Evolutionary conservation across 148 eudicot species (phyloP).

Genomic region (Rhododendron kiyosumense): DNA sequence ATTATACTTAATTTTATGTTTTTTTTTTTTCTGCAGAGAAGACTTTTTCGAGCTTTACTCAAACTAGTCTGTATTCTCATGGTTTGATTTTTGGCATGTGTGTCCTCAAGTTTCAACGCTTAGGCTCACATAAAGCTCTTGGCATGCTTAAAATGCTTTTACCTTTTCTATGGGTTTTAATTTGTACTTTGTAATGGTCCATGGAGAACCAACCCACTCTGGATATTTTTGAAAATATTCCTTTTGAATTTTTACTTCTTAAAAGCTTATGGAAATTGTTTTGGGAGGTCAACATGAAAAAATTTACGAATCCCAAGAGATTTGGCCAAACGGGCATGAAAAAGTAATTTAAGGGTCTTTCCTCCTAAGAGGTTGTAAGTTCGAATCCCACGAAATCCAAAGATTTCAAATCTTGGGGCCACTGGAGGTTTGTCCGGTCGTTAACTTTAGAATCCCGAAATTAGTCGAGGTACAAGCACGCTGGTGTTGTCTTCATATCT

Average conservation of each 20-base stretch:
- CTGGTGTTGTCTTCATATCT: neutral
- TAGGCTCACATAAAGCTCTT: neutral
- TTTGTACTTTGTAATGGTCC: neutral
- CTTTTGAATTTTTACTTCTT: neutral
- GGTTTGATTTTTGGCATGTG: neutral
- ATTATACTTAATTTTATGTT: neutral
- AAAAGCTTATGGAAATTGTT: neutral
- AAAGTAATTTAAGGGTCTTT: no score
- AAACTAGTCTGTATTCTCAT: neutral
- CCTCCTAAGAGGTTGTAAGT: no score
- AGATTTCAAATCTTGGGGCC: no score
- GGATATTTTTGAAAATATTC: neutral
- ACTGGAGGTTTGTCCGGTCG: neutral
- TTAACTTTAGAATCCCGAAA: no score
- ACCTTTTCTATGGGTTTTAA: neutral
- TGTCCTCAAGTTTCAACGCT: neutral
- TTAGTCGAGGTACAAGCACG: neutral
- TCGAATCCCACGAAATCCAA: no score
- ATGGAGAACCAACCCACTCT: constrained; percentile 3
- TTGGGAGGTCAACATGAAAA: neutral
- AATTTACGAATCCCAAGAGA: no score
- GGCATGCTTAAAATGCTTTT: neutral
- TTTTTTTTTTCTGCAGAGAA: neutral
- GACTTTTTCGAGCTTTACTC: neutral
- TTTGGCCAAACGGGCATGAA: no score